phyloP scores from a whole-genome alignment of 164 flowering plant genomes.

The Vitis labrusca region DNA sequence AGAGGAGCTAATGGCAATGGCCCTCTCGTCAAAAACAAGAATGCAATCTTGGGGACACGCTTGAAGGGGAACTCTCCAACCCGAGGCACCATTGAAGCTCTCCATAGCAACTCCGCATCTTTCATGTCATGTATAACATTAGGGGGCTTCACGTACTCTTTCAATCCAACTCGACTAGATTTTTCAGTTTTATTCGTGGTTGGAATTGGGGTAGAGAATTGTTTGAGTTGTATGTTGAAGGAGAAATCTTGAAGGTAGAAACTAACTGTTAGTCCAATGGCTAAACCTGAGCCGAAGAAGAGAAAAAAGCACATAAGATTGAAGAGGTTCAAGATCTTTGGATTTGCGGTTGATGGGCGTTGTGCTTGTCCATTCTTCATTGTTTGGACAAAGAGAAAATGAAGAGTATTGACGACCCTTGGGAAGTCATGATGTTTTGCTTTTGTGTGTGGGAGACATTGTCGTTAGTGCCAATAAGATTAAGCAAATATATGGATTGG shows the following conservation, averaged over 20 bases:
- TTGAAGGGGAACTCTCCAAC: constrained; percentile 13
- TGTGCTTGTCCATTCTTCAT: constrained; percentile 8
- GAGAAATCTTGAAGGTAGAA: constrained; percentile 16
- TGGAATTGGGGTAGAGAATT: not conserved
- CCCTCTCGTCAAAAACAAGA: constrained; percentile 39
- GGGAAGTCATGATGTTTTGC: not conserved
- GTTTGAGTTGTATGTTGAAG: constrained; percentile 12
- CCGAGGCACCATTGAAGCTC: constrained; percentile 31
- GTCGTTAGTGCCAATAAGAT: no score
- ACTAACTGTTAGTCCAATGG: constrained; percentile 24
- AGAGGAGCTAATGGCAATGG: constrained; percentile 27
- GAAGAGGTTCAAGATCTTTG: constrained; percentile 13
- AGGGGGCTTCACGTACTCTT: constrained; percentile 15
- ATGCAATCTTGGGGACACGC: constrained; percentile 30
- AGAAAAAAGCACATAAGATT: constrained; percentile 24
- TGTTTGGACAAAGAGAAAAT: not conserved
- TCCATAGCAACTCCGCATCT: constrained; percentile 34
- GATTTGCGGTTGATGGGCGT: not conserved
- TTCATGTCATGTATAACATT: constrained; percentile 25
- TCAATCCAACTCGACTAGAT: not conserved
- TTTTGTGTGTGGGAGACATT: not conserved
- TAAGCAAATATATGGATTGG: no score
- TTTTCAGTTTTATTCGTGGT: not conserved
- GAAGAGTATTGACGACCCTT: not conserved
- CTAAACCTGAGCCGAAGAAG: constrained; percentile 35